These are phyloP conservation scores for Linum trigynum DNA, from an alignment of 345 rosid species.

Conservation along the genomic window DNA sequence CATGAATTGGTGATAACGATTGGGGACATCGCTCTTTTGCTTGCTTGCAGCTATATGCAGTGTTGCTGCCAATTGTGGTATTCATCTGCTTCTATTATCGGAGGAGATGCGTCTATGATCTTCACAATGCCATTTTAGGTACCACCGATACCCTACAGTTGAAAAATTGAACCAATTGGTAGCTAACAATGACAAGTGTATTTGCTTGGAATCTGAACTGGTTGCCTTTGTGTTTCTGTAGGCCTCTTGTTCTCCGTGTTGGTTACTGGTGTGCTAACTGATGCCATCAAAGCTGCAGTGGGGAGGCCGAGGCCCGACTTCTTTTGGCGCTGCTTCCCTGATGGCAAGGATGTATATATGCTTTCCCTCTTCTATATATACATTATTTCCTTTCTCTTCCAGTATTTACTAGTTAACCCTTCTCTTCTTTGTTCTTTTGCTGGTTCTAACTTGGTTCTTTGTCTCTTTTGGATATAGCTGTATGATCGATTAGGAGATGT, in stretches of 20 bases:
- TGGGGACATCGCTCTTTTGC: not conserved
- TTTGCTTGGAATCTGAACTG: not conserved
- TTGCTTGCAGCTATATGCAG: constrained; percentile 32
- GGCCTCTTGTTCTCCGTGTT: constrained; percentile 55
- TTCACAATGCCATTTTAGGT: constrained; percentile 75
- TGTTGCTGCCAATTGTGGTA: constrained; percentile 48
- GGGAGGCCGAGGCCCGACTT: constrained; percentile 91
- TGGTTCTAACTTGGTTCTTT: not conserved
- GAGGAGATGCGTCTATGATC: constrained; percentile 62
- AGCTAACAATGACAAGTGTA: not conserved
- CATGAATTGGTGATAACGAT: not conserved
- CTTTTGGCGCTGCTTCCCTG: constrained; percentile 97
- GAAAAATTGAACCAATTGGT: not conserved
- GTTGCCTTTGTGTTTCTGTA: constrained; percentile 6
- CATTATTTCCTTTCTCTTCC: not conserved
- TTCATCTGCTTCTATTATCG: constrained; percentile 41
- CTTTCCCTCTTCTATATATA: not conserved
- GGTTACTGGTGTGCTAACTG: constrained; percentile 66
- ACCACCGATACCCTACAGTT: not conserved
- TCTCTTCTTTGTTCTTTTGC: not conserved
- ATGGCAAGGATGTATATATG: constrained; percentile 48
- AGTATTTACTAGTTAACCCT: not conserved
- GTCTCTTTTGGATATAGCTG: constrained; percentile 14
- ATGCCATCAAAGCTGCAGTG: constrained; percentile 61
- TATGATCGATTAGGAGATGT: constrained; percentile 54